Evolutionary conservation across 768 basidiomycete species (phyloP), one percentile per base, ranked within the genome.

Genomic region (Fomitopsis pulvina): DNA sequence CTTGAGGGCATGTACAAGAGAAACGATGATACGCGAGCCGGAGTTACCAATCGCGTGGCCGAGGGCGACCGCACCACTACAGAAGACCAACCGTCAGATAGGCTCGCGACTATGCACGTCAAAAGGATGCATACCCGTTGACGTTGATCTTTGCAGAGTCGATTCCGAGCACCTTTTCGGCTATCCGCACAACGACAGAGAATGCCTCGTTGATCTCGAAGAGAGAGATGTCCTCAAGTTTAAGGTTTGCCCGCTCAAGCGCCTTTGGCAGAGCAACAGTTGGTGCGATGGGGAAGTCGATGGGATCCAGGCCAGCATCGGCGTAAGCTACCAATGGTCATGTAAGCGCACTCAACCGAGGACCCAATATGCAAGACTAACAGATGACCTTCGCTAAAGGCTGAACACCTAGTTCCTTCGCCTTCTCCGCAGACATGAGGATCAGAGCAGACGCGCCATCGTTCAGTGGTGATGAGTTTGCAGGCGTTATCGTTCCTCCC

Each of bases 151-250:
- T 97, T 47, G 81, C 78, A 26, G 88, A 79, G 66, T 92, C 86
- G 55, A 99, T 77, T 48, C 76, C 74, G 55, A 95, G 77, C 18
- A 91, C 76, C 71, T 97, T 87, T 71, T 96, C 92, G 2, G 87
- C 88, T 46, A 95, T 86, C 44, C 86, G 79, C 57, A 90, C 86
- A 57, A 98, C 95, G 41, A 88, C 88, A 1, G 92, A 93, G 78
- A 97, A 99, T 24, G 95, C 95, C 68, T 99, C 95, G 67, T 99
- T 99, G 66, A 98, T 80, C 68, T 99, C 96, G 65, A 92, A 99
- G 43, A 87, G 76, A 40, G 92, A 77, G 56, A 99, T 91, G 60
- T 99, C 92, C 39, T 87, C 74, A 42, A 82, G 63, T 18, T 81
- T 80, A 50, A 98, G 74, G 58, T 88, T 88, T 20, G 95, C 96